Evolutionary conservation across 371 early-diverging fungal genomes (phyloP), one percentile per base, ranked within the genome.

Genomic region (Haplosporangium sp.): DNA sequence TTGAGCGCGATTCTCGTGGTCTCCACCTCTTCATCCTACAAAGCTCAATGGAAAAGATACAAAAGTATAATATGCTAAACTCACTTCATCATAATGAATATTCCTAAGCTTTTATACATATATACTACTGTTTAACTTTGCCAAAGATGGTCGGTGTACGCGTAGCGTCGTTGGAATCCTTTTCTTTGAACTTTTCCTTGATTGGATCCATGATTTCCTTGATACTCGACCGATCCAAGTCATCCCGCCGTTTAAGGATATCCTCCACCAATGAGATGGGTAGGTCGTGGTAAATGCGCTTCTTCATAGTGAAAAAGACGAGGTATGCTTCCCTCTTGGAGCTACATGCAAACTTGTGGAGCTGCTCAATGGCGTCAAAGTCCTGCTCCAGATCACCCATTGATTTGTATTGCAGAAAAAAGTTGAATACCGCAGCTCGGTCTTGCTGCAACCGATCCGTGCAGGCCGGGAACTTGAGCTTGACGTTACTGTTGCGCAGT

Each of bases 201-300:
- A 92, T 89, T 20, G 85, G 88, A 64, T 94, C 95, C 89, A 95
- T 90, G 48, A 94, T 86, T 64, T 94, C 94, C 62, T 90, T 91
- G 41, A 92, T 75, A 21, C 85, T 84, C 1, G 88, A 72, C 69
- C 89, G 87, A 54, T 94, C 94, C 72, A 95, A 64, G 80, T 96
- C 95, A 69, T 93, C 94, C 36, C 95, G 83, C 66, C 89, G 90
- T 57, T 80, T 73, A 40, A 96, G 69, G 40, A 96, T 81, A 65
- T 91, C 90, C 74, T 95, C 95, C 5, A 95, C 85, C 74, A 94
- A 90, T 4, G 86, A 83, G 2, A 95, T 55, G 5, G 96, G 95
- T 18, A 95, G 81, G 77, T 96, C 97, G 6, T 92, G 93, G 69
- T 92, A 96, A 11, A 89, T 85, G 56, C 93, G 92, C 76, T 90